phyloP scores from a whole-genome alignment of 306 rosid species.

The Amphicarpaea edgeworthii region DNA sequence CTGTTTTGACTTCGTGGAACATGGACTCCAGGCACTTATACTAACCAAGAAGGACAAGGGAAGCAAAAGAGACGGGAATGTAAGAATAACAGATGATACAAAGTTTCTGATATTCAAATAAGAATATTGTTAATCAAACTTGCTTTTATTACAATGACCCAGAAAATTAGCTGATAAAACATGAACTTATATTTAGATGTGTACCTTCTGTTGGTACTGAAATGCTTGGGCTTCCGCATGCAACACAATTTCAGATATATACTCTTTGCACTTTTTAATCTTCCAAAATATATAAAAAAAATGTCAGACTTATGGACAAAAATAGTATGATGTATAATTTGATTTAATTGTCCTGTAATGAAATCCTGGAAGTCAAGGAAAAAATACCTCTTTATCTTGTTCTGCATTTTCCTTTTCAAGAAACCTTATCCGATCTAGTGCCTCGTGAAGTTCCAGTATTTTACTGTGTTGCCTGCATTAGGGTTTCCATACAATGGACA shows the following conservation, averaged over 20 bases:
- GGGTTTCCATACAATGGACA: conserved; percentile 32
- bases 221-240: conserved; percentile 95
- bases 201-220: conserved; percentile 96
- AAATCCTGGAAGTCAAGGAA: conserved; percentile 35
- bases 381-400: conserved; percentile 72
- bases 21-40: conserved; percentile 86
- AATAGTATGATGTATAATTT: neutral
- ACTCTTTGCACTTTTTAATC: conserved; percentile 85
- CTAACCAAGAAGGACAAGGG: conserved; percentile 57
- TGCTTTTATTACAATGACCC: conserved; percentile 13
- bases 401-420: conserved; percentile 86
- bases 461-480: conserved; percentile 61
- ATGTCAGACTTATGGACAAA: conserved; percentile 24
- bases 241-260: conserved; percentile 82
- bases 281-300: conserved; percentile 55
- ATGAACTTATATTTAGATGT: conserved; percentile 8
- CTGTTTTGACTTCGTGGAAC: conserved; percentile 80
- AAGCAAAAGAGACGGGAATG: conserved; percentile 34
- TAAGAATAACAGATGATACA: conserved; percentile 42
- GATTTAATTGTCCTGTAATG: conserved; percentile 19
- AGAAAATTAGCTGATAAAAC: conserved; percentile 31
- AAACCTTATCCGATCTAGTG: conserved; percentile 68
- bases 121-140: conserved; percentile 2
- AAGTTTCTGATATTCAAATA: conserved; percentile 10
- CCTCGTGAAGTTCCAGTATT: conserved; percentile 68